phyloP scores from a whole-genome alignment of 1,139 yeast genomes.

The Meyerozyma elateridarum region DNA sequence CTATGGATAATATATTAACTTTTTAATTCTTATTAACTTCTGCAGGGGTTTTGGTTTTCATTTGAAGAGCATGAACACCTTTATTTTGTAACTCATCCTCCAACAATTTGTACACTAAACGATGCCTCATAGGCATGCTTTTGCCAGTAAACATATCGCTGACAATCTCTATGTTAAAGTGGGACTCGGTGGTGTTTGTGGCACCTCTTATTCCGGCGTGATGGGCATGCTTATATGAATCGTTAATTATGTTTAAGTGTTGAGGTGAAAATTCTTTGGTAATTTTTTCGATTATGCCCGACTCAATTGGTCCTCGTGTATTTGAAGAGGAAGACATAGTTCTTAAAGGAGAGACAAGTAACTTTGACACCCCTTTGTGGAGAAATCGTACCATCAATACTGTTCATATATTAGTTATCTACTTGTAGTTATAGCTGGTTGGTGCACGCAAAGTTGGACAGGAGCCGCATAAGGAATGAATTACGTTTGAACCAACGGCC shows the following conservation, averaged over 20 bases:
- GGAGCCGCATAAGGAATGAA: too few species aligned
- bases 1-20: not conserved
- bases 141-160: constrained; percentile 67
- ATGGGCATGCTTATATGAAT: constrained; percentile 84
- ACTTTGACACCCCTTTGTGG: too few species aligned
- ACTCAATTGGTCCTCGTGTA: constrained; percentile 61
- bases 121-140: constrained; percentile 70
- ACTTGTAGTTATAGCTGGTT: too few species aligned
- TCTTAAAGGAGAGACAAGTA: too few species aligned
- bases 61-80: constrained; percentile 87
- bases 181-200: constrained; percentile 73
- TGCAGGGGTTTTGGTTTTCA: constrained; percentile 72
- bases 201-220: constrained; percentile 83
- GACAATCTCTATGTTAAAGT: constrained; percentile 69
- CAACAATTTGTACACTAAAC: constrained; percentile 65
- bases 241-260: constrained; percentile 60
- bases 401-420: too few species aligned
- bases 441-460: too few species aligned
- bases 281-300: constrained; percentile 44
- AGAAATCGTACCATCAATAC: too few species aligned
- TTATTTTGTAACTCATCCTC: constrained; percentile 65
- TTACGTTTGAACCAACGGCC: too few species aligned
- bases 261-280: constrained; percentile 44
- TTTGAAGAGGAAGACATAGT: too few species aligned
- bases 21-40: constrained; percentile 40